Percentiles rank a stretch among this genome's conserved stretches.
phyloP scores from a whole-genome alignment of 176 grass and related monocot genomes.

The Triticum turgidum region DNA sequence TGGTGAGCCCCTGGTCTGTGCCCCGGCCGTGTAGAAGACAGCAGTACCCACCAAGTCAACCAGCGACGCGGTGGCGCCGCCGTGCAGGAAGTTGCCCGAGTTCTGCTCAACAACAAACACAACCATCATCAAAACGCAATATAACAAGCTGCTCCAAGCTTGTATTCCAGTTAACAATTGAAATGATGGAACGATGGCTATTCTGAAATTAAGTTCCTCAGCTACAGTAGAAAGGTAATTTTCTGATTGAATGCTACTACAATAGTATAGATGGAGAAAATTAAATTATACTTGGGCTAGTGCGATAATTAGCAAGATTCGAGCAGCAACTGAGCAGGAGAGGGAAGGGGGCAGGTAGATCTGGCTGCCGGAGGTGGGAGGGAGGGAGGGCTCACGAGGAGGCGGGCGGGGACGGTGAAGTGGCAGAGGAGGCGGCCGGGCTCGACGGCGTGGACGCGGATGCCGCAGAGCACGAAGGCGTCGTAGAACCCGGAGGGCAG shows the following conservation, averaged over 20 bases:
- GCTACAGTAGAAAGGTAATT: background rate
- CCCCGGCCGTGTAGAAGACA: slow-evolving; percentile 67
- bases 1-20: slow-evolving; percentile 54
- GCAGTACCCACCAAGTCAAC: slow-evolving; percentile 77
- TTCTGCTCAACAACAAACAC: slow-evolving; percentile 35
- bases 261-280: background rate
- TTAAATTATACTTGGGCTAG: background rate
- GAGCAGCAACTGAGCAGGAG: background rate
- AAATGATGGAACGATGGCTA: background rate
- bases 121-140: background rate
- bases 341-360: background rate
- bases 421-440: slow-evolving; percentile 78
- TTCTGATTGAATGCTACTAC: background rate
- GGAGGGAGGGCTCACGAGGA: slow-evolving; percentile 53
- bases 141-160: background rate
- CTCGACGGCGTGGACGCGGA: slow-evolving; percentile 58
- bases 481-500: slow-evolving; percentile 80
- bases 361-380: background rate
- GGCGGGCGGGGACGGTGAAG: slow-evolving; percentile 69
- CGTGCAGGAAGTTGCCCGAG: slow-evolving; percentile 81
- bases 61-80: slow-evolving; percentile 80
- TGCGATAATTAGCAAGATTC: background rate
- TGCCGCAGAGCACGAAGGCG: slow-evolving; percentile 77
- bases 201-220: background rate
- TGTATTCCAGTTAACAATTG: background rate